Conservation (phyloP, 345 rosid genomes). For the Stellera chamaejasme region DNA sequence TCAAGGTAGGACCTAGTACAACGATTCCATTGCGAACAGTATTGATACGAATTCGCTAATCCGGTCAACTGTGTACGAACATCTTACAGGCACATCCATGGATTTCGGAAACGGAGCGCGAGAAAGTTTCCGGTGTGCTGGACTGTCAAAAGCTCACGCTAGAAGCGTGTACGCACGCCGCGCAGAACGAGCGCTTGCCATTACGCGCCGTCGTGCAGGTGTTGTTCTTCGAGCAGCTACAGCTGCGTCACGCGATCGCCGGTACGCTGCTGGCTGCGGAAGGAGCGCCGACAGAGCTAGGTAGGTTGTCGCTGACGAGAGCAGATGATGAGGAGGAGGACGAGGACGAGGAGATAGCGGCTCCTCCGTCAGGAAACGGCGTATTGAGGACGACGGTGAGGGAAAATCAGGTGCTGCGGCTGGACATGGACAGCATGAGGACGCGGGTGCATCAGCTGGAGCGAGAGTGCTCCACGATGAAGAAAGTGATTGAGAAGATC, state of each 20-base stretch:
- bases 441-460: conserved; percentile 85
- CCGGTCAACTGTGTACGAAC: background rate
- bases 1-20: conserved; percentile 43
- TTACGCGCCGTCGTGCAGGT: conserved; percentile 93
- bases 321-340: conserved; percentile 25
- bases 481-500: conserved; percentile 73
- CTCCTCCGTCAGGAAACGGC: conserved; percentile 12
- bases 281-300: conserved; percentile 30
- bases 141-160: conserved; percentile 91
- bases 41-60: background rate
- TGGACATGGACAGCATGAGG: conserved; percentile 99
- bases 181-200: conserved; percentile 94
- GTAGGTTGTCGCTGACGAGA: conserved; percentile 28
- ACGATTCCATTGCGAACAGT: background rate
- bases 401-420: conserved; percentile 89
- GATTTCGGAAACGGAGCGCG: conserved; percentile 74
- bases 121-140: conserved; percentile 72
- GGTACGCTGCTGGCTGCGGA: conserved; percentile 72
- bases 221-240: conserved; percentile 91
- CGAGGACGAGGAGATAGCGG: conserved; percentile 14
- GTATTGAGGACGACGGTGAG: conserved; percentile 73
- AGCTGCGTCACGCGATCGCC: conserved; percentile 85
- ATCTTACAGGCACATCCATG: conserved; percentile 76
- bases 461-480: conserved; percentile 81
- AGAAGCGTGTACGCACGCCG: conserved; percentile 98